Conservation (phyloP, 2,329 filamentous ascomycete genomes). For the Venturia aucupariae region DNA sequence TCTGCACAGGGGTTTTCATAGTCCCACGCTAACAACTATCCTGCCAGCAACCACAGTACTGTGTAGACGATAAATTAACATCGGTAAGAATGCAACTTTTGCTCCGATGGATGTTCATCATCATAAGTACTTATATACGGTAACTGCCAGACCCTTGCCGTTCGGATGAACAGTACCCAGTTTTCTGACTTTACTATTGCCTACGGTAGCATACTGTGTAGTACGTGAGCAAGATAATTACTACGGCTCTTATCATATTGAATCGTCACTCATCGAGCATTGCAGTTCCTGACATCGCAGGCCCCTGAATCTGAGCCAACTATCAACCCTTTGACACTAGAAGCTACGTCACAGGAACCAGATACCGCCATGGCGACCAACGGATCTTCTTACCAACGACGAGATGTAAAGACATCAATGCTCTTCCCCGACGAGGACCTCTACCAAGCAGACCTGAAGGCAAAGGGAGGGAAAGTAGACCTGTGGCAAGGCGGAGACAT, state of each 20-base stretch:
- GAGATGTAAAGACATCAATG: conserved; percentile 12
- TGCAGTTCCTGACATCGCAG: not conserved
- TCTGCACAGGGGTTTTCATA: too few relatives aligned
- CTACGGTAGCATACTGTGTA: too few relatives aligned
- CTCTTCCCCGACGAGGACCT: conserved; percentile 12
- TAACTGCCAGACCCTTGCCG: too few relatives aligned
- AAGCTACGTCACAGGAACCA: not conserved
- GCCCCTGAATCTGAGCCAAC: not conserved
- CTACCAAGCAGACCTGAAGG: conserved; percentile 8
- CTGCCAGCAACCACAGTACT: too few relatives aligned
- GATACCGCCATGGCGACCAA: not conserved
- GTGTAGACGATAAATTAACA: too few relatives aligned
- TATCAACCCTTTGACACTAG: not conserved
- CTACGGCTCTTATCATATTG: too few relatives aligned
- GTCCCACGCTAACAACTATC: too few relatives aligned
- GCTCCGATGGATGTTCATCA: not conserved
- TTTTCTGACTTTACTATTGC: too few relatives aligned
- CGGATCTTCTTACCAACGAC: not conserved
- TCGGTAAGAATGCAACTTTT: not conserved
- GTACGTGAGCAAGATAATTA: too few relatives aligned
- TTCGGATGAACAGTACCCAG: too few relatives aligned
- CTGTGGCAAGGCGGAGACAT: conserved; percentile 16
- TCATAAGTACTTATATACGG: not conserved
- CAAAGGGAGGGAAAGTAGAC: conserved; percentile 14
- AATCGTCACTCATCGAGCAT: not conserved